These are phyloP conservation scores for Lycium ferocissimum DNA, from an alignment of 257 asterid genomes.

Conservation along the genomic window DNA sequence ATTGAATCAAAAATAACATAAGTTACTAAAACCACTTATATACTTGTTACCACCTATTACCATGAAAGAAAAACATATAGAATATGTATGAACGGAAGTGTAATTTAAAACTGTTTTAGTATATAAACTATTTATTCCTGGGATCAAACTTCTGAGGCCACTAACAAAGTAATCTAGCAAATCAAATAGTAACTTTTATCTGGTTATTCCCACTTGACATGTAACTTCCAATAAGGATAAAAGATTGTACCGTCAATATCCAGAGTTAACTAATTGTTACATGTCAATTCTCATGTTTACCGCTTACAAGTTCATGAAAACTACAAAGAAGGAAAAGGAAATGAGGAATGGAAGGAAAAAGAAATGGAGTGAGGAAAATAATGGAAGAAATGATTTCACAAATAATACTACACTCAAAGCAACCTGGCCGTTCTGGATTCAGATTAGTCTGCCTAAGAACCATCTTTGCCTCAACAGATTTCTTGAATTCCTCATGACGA, in stretches of 20 bases:
- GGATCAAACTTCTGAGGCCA: conserved; percentile 4
- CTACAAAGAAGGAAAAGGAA: neutral
- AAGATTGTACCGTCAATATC: neutral
- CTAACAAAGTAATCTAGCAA: conserved; percentile 20
- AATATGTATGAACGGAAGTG: neutral
- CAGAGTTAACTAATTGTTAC: neutral
- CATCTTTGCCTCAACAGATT: conserved; percentile 79
- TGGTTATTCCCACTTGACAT: neutral
- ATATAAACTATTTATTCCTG: neutral
- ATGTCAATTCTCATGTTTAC: conserved; percentile 24
- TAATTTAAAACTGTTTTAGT: neutral
- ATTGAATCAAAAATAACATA: neutral
- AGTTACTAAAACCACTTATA: neutral
- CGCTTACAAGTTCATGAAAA: conserved; percentile 23
- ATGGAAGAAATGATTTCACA: neutral
- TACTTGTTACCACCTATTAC: neutral
- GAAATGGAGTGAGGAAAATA: neutral
- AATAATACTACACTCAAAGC: conserved; percentile 9
- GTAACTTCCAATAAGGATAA: conserved; percentile 1
- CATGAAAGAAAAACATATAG: conserved; percentile 11
- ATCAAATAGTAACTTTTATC: neutral
- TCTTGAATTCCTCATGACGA: conserved; percentile 92
- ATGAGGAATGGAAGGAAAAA: neutral
- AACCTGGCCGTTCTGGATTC: conserved; percentile 97
- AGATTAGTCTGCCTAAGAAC: conserved; percentile 75